phyloP scores from a whole-genome alignment of 2,329 filamentous ascomycete species.

The Hyphodiscus sp. region DNA sequence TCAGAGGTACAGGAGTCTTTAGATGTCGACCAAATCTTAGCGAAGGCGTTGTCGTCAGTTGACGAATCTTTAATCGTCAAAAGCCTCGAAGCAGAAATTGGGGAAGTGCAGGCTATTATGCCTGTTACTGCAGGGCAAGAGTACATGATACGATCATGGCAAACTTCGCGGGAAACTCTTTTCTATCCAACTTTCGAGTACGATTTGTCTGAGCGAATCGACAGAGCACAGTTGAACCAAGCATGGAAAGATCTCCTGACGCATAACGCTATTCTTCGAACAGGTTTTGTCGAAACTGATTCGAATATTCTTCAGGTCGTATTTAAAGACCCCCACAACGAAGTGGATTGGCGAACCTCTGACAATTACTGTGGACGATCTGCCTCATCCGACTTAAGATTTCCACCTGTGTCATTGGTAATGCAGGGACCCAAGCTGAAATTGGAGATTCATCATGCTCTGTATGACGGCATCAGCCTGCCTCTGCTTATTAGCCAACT shows the following conservation, averaged over 20 bases:
- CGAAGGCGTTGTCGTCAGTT: slow-evolving; percentile 33
- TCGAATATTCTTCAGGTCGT: slow-evolving; percentile 60
- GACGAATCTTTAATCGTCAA: slow-evolving; percentile 31
- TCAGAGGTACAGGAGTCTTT: slow-evolving; percentile 30
- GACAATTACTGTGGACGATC: slow-evolving; percentile 3
- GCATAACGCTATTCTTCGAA: slow-evolving; percentile 60
- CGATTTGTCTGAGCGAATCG: slow-evolving; percentile 36
- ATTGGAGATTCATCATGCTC: slow-evolving; percentile 71
- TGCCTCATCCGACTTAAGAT: slow-evolving; percentile 8
- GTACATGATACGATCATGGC: slow-evolving; percentile 76
- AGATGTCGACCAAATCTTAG: slow-evolving; percentile 36
- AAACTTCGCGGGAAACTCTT: slow-evolving; percentile 55
- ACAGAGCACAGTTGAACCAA: slow-evolving; percentile 36
- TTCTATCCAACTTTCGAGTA: slow-evolving; percentile 74
- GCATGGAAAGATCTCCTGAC: slow-evolving; percentile 58
- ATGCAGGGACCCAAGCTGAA: slow-evolving; percentile 25
- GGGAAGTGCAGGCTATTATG: slow-evolving; percentile 44
- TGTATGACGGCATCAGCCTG: slow-evolving; percentile 83
- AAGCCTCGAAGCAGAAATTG: slow-evolving; percentile 34
- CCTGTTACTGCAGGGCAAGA: slow-evolving; percentile 72
- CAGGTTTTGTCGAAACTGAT: slow-evolving; percentile 44
- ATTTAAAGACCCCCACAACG: slow-evolving; percentile 34
- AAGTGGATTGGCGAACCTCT: slow-evolving; percentile 27
- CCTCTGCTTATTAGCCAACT: slow-evolving; percentile 53
- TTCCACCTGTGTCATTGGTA: slow-evolving; percentile 22